phyloP scores from a whole-genome alignment of 2,329 filamentous ascomycete genomes.

The Fusarium multiceps region DNA sequence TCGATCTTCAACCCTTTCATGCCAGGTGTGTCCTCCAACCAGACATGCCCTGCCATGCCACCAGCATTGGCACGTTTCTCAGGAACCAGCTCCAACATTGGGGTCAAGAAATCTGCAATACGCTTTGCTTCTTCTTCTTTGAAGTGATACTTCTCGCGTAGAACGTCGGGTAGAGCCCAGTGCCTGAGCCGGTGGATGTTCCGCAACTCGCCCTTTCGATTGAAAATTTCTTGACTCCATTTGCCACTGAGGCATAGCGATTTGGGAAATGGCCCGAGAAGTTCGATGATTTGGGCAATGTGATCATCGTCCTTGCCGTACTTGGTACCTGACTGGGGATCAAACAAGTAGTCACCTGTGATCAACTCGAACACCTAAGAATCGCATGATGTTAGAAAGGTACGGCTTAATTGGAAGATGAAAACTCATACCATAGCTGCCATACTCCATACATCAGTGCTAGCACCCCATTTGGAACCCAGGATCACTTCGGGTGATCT shows the following conservation, averaged over 20 bases:
- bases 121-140: conserved; percentile 81
- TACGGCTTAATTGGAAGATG: not conserved
- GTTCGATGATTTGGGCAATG: conserved; percentile 98
- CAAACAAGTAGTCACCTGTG: conserved; percentile 97
- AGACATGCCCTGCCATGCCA: conserved; percentile 88
- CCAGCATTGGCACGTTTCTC: conserved; percentile 94
- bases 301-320: conserved; percentile 99
- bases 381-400: conserved; percentile 20
- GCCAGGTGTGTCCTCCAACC: conserved; percentile 85
- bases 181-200: conserved; percentile 97
- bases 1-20: conserved; percentile 85
- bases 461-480: conserved; percentile 98
- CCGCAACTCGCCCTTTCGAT: conserved; percentile 93
- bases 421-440: conserved; percentile 84
- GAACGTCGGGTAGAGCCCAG: conserved; percentile 93
- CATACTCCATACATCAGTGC: conserved; percentile 99
- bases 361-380: conserved; percentile 93
- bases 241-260: conserved; percentile 91
- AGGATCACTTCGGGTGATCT: conserved; percentile 96
- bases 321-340: conserved; percentile 97
- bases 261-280: conserved; percentile 93
- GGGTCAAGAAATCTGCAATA: conserved; percentile 83
- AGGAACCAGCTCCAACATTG: conserved; percentile 90
- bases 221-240: conserved; percentile 99
- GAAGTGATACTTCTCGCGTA: conserved; percentile 98